Evolutionary conservation across 192 early-diverging fungal genomes (phyloP), one percentile per base, ranked within the genome.

Genomic region (Gamsiella multidivaricata): DNA sequence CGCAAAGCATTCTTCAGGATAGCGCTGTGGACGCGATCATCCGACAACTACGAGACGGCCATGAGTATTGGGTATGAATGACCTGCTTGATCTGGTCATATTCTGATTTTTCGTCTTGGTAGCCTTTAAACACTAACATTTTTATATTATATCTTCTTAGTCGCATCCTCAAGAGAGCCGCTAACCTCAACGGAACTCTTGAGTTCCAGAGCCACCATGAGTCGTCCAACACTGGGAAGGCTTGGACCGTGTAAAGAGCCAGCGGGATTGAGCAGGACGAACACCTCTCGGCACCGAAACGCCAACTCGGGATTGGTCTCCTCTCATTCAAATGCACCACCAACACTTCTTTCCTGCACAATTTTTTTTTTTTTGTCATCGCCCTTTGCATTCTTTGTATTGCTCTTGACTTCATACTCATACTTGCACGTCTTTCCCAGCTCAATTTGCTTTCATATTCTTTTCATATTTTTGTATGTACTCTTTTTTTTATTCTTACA

Each of bases 1-100:
- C 88, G 97, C 49, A 94, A 93, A 81, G 84, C 80, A 33, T 88
- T 90, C 62, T 95, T 93, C 83, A 87, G 94, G 73, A 88, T 98
- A 71, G 85, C 92, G 28, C 73, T 98, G 46, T 98, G 97, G 97
- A 93, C 91, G 3, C 87, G 87, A 56, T 78, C 82, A 12, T 83
- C 84, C 23, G 84, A 87, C 63, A 83, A 87, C 55, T 67, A 79
- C 39, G 87, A 86, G 31, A 70, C 81, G 14, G 62, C 75, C 32
- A 56, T 84, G 53, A 80, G 54, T 42, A 80, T 91, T 75, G 88
- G 89, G 88, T 89, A 86, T 53, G 84, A 54, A 12, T 17, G 2
- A n/a, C n/a, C n/a, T n/a, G n/a, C n/a, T n/a, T n/a, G 10, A 37
- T 20, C 23, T 47, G 1, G n/a, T 46, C 26, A 23, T 42, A 18